Conservation (phyloP, 176 grass and related monocot genomes). For the Luzula sylvatica region DNA sequence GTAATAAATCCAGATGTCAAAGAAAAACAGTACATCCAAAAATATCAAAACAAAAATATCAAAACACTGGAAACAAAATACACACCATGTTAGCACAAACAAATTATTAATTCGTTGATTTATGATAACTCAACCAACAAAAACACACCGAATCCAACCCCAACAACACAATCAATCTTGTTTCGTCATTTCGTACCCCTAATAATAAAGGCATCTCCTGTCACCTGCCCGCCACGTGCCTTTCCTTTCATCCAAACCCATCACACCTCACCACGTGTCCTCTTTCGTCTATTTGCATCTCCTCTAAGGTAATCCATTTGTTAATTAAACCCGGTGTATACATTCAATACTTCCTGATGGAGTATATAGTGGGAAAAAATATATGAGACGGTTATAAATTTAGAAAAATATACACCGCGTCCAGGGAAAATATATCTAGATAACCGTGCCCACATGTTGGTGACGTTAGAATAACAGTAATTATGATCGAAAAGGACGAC, state of each 20-base stretch:
- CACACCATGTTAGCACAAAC: conserved; percentile 10
- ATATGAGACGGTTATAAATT: no score
- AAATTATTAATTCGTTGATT: no score
- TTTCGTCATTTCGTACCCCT: neutral
- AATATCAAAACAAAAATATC: no score
- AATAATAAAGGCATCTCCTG: neutral
- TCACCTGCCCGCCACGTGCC: conserved; percentile 7
- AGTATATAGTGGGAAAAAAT: no score
- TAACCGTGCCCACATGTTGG: conserved; percentile 2
- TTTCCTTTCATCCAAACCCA: neutral
- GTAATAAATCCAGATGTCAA: no score
- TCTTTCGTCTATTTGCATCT: conserved; percentile 7
- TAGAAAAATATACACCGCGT: neutral
- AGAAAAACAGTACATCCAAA: no score
- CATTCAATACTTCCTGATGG: no score
- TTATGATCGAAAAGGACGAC: neutral
- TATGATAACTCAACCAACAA: neutral
- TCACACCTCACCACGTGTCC: neutral
- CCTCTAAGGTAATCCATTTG: neutral
- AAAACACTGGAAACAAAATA: neutral
- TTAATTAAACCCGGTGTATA: no score
- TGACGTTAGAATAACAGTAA: conserved; percentile 3
- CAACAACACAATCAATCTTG: conserved; percentile 24
- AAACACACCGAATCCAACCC: conserved; percentile 5
- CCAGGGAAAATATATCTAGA: neutral